Conservation (phyloP, 345 rosid genomes). For the Brassica rapa region DNA sequence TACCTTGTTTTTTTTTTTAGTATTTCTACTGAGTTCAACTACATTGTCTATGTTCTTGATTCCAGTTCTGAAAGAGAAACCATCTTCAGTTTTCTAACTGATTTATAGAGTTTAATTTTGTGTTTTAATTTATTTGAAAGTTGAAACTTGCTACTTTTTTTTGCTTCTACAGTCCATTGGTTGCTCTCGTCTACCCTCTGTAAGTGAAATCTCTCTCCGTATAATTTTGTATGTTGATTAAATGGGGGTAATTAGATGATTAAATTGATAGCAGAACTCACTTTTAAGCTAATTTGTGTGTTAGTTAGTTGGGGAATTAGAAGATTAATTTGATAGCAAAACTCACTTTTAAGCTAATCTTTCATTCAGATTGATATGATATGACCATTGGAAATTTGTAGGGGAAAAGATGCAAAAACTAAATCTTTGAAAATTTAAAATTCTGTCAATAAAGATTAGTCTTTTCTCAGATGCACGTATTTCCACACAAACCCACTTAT, state of each 20-base stretch:
- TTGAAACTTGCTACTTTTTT: conserved; percentile 8
- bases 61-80: not conserved
- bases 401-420: not conserved
- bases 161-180: conserved; percentile 69
- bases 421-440: not conserved
- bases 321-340: not conserved
- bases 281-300: not conserved
- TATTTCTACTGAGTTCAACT: conserved; percentile 16
- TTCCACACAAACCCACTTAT: conserved; percentile 34
- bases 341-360: not conserved
- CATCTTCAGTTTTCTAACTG: conserved; percentile 12
- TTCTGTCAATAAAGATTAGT: not conserved
- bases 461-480: conserved; percentile 21
- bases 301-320: not conserved
- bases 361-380: not conserved
- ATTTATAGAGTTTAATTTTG: not conserved
- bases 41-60: conserved; percentile 13
- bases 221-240: not conserved
- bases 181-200: conserved; percentile 91
- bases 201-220: conserved; percentile 46
- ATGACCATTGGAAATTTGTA: not conserved
- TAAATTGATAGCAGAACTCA: not conserved
- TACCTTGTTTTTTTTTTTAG: conserved; percentile 7
- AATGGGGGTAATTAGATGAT: not conserved
- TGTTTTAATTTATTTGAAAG: not conserved